Evolutionary conservation across 805 yeast genomes (phyloP), one percentile per base, ranked within the genome.

Genomic region (Candida silvicultrix): DNA sequence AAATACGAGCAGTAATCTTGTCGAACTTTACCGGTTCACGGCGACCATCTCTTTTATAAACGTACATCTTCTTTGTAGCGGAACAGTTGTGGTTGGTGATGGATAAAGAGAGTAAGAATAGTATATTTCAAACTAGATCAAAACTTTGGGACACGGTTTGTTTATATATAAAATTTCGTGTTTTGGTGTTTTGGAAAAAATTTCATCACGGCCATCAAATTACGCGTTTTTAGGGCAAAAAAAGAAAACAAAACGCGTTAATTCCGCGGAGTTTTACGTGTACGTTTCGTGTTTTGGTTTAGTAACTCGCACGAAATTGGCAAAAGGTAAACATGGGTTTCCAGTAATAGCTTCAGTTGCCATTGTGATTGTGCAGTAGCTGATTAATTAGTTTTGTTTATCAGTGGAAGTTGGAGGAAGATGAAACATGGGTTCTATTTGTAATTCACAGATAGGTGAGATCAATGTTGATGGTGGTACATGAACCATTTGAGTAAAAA

Each of bases 1-100:
- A 85, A 50, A 94, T 86, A 63, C 95, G 79, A 42, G 98, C 96
- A 45, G 98, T 92, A 75, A 94, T 92, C 69, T 92, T 90, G 68
- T 90, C 97, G 67, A 90, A 90, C 65, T 90, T 85, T 49, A 90
- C 97, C 36, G 92, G 94, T 71, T 89, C 97, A 68, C 83, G 81
- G 66, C 84, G 92, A 56, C 97, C 97, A 71, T 89, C 95, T 80
- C 96, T 83, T 67, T 89, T 89, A 63, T 73, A 77, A 58, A 89
- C 96, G 67, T 79, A 87, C 95, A 89, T 88, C 28, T 20, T 41
- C 22, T 32, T 15, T 41, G 23, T 21, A 23, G 9, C 9, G 25
- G 25, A 23, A 5, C 5, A 20, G 16, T 3, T 19, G 31, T 7
- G 3, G 23, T 31, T 31, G 16, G 9, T 28, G 16, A 6, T 29